Evolutionary conservation across 2,329 filamentous ascomycete species (phyloP), one percentile per base, ranked within the genome.

Genomic region (Fusarium foetens): DNA sequence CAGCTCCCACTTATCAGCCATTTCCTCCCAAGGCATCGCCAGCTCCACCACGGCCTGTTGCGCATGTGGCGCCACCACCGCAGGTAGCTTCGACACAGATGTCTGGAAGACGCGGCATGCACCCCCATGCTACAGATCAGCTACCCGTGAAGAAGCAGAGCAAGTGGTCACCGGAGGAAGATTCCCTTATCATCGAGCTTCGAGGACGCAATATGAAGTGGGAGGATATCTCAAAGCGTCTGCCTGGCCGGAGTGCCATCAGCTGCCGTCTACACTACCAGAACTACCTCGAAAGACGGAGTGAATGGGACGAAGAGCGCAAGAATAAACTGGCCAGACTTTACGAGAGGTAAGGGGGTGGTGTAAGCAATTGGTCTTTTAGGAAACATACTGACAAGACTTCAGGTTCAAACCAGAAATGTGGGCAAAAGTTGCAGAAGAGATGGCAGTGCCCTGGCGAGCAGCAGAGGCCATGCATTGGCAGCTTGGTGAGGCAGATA

Each of bases 401-500:
- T 27, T 9, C 80, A 98, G 95, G 82, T 97, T 98, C 86, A 98
- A 98, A 83, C 90, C 93, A 71, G 94, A 98, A 79, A 98, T 98
- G 94, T 99, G 95, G 95, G 91, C 93, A 67, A 96, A 95, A 78
- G 93, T 98, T 27, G 94, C 95, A 45, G 94, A 96, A 80, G 95
- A 98, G 82, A 95, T 99, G 91, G 91, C 91, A 35, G 92, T 98
- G 63, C 96, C 95, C 39, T 98, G 95, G 95, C 89, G 96, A 78
- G 94, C 96, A 23, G 95, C 94, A 52, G 95, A 99, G 83, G 95
- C 94, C 8, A 98, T 98, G 95, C 96, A 98, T 83, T 99, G 96
- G 95, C 93, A 97, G 79, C 87, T 99, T 61, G 95, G 95, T 70
- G 94, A 97, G 80, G 86, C 91, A 75, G 96, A 98, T 77, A 98